Base-by-base conservation (phyloP, 1,139 yeast genomes). In the Yamadazyma kanchanaburiensis region DNA sequence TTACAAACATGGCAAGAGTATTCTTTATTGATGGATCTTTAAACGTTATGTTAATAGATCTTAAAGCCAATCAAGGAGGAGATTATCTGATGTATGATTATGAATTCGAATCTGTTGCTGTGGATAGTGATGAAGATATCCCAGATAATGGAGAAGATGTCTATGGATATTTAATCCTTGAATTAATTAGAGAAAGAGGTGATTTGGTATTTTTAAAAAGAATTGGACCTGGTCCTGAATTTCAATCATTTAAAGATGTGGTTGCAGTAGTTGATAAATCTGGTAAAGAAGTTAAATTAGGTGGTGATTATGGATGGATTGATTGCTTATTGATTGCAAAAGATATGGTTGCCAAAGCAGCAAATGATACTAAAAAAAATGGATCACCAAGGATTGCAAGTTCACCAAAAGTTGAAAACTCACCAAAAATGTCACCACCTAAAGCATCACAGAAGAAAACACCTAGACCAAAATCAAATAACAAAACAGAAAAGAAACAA, bases 1-100 rank as follows among this genome's bases (percentile, higher is more conserved):
- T 77, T 9, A 73, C 78, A 31, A 64, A 64, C 39, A 47, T 49
- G 40, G 74, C 74, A 4, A 42, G 73, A 33, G 68, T 67, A 0
- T 67, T 69, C 33, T 64, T 69, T 34, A 56, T 67, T 22, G 70
- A 64, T 36, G 51, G 56, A 3, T 30, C 44, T 1, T 47, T 66
- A 22, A 58, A 63, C 32, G 73, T 67, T 3, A 62, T 62, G 56
- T 38, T 66, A 42, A 62, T 68, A 10, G 74, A 68, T 39, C 54
- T 67, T 37, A 66, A 64, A 32, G 70, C 70, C 47, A 56, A 77
- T 70, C 37, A 80, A 60, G 70, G 77, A 43, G 49, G 58, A n/a
- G 78, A 77, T 42, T 77, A 81, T 37, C 83, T 84, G 53, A 77
- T 82, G 80, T 82, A 81, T 49, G 89, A 82, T 53, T 82, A 80